phyloP scores from a whole-genome alignment of 768 basidiomycete genomes.

The Tricholoma flavovirens region DNA sequence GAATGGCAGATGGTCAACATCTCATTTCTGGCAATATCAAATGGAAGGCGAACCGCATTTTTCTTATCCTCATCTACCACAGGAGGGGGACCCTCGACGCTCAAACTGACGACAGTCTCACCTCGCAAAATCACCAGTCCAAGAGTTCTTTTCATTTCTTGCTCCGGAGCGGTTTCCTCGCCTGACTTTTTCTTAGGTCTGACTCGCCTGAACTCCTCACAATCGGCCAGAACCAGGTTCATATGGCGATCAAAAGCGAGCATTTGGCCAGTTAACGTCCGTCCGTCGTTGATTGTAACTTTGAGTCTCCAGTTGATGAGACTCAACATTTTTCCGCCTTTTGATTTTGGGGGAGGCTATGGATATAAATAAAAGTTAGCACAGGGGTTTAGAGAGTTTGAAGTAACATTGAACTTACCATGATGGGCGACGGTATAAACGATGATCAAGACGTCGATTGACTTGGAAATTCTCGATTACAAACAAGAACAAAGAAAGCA shows the following conservation, averaged over 20 bases:
- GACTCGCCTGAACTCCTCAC: slow-evolving; percentile 94
- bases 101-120: slow-evolving; percentile 92
- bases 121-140: slow-evolving; percentile 97
- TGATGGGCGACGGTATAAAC: slow-evolving; percentile 37
- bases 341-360: slow-evolving; percentile 92
- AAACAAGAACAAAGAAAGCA: no score
- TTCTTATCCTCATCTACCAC: slow-evolving; percentile 87
- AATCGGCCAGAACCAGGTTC: slow-evolving; percentile 98
- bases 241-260: slow-evolving; percentile 99
- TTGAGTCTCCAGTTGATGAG: slow-evolving; percentile 98
- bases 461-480: no score
- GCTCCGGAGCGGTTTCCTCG: slow-evolving; percentile 69
- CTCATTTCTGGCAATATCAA: neutral
- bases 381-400: neutral
- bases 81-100: slow-evolving; percentile 93
- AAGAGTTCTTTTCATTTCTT: slow-evolving; percentile 93
- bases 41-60: slow-evolving; percentile 50
- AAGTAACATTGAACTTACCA: slow-evolving; percentile 37
- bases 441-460: slow-evolving; percentile 7
- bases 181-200: slow-evolving; percentile 89
- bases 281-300: slow-evolving; percentile 96
- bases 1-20: slow-evolving; percentile 10
- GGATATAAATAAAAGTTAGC: slow-evolving; percentile 11
- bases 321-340: slow-evolving; percentile 96
- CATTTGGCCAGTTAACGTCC: slow-evolving; percentile 95